Base-by-base conservation (phyloP, 2,329 filamentous ascomycete species). In the Neopestalotiopsis sp. region DNA sequence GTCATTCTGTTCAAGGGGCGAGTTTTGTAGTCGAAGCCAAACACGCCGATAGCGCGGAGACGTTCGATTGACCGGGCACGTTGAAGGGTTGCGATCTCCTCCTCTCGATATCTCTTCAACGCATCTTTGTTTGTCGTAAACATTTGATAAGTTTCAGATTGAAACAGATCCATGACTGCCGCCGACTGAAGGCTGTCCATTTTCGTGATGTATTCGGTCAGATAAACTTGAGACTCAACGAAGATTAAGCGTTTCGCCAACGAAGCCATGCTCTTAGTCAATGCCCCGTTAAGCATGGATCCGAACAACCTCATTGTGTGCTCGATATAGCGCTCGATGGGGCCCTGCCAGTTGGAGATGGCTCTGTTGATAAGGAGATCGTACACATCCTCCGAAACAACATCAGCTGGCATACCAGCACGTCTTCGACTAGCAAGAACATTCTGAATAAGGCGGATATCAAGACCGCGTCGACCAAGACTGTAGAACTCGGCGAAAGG, bases 361-460 rank as follows among this genome's bases (percentile, higher is more conserved):
- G 87, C 86, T n/a, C 86, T 79, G 17, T 84, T 81, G 60, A 87
- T 89, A 17, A 92, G 81, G 0, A 83, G 82, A 34, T 90, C 85
- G 28, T 90, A 89, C 0, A 91, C 89, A 49, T 88, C 86, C 0
- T 87, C 84, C 0, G 90, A 86, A 0, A 89, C 86, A 0, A 89
- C 83, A 6, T 86, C 85, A 9, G 70, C 72, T 0, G 89, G 89
- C 72, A 90, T 83, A 0, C 90, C 89, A 0, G 88, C 85, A 20
- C 83, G 83, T 32, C 85, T 86, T 13, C 88, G 87, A 4, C 82
- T 79, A 20, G 81, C 78, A 14, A 92, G 90, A 12, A 89, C 84
- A 0, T 82, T 78, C 0, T 86, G 84, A 1, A 93, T 87, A 49
- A 85, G 80, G 3, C 78, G 78, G 2, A 90, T 79, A 0, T 84